Evolutionary conservation across 2,329 filamentous ascomycete species (phyloP), one percentile per base, ranked within the genome.

Genomic region (Alternaria sp.): DNA sequence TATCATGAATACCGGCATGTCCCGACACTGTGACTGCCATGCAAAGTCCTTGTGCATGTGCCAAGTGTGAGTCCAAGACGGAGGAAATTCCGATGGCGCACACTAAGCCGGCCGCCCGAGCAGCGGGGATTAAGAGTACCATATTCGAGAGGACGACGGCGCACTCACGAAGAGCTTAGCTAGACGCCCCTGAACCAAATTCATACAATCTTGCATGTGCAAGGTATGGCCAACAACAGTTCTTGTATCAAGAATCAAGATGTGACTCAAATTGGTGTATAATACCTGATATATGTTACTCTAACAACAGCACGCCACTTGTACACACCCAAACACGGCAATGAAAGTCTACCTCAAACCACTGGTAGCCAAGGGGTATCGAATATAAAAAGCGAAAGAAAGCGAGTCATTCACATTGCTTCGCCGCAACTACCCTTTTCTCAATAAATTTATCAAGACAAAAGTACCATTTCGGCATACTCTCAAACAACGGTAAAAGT

Each of bases 401-500:
- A 50, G 30, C 30, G 14, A 3, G 30, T 12, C n/a, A 27, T 27
- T 3, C 32, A 2, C 14, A 12, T 36, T 36, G 14, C 32, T 14
- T 5, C 14, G 32, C 32, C 12, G 32, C 32, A 36, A 27, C 22
- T n/a, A 44, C 22, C 22, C 16, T 45, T 27, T 11, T n/a, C 32
- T 6, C 20, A 46, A 38, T 10, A 38, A 38, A 14, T 8, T 4
- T 16, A 16, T 25, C 20, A 12, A 43, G 20, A 16, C 40, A 14
- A 25, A 25, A 43, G 20, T 12, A 20, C 25, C 50, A 44, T 16
- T 16, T 38, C 22, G 20, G 11, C 14, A 30, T 27, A 20, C 36
- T 12, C 46, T 62, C 45, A 77, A 9, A 78, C 62, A 36, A 78
- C 66, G 2, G 72, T 72, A 49, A 77, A 77, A 6, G 68, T 72